Percentiles rank a stretch among this genome's conserved stretches.
These are phyloP conservation scores for Polyplosphaeria fusca DNA, from an alignment of 495 filamentous ascomycete genomes.

Conservation along the genomic window DNA sequence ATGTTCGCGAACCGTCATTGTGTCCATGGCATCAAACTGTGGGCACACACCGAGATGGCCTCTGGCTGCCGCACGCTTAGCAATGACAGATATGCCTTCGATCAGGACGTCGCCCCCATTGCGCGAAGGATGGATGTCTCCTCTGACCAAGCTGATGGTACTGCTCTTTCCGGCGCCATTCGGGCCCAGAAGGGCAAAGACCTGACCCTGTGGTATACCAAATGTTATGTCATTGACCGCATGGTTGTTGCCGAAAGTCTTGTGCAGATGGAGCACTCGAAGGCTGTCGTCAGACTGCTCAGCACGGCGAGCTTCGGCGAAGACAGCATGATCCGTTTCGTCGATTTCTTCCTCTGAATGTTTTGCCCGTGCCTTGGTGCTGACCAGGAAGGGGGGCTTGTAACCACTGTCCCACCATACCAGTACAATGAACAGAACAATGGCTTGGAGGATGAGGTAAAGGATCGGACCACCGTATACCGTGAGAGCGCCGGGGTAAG, in stretches of 20 bases:
- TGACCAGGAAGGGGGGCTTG: slow-evolving; percentile 49
- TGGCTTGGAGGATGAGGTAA: slow-evolving; percentile 69
- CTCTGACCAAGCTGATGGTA: slow-evolving; percentile 78
- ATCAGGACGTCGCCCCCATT: slow-evolving; percentile 65
- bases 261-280: slow-evolving; percentile 70
- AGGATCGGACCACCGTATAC: slow-evolving; percentile 78
- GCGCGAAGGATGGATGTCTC: slow-evolving; percentile 58
- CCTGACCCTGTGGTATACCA: slow-evolving; percentile 69
- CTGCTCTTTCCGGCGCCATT: slow-evolving; percentile 89
- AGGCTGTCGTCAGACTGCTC: slow-evolving; percentile 59
- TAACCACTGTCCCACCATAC: slow-evolving; percentile 73
- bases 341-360: slow-evolving; percentile 48
- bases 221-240: slow-evolving; percentile 83
- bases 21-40: slow-evolving; percentile 66
- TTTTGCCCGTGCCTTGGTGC: slow-evolving; percentile 9
- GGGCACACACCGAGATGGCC: slow-evolving; percentile 74
- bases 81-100: slow-evolving; percentile 65
- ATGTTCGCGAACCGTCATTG: slow-evolving; percentile 51
- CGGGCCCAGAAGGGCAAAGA: slow-evolving; percentile 81
- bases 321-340: slow-evolving; percentile 47
- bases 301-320: slow-evolving; percentile 48
- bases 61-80: slow-evolving; percentile 60
- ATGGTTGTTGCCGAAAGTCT: slow-evolving; percentile 52
- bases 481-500: slow-evolving; percentile 66
- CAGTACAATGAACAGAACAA: slow-evolving; percentile 63